Conservation (phyloP, 352 stramenopile species). For the Pythium sukuiense region DNA sequence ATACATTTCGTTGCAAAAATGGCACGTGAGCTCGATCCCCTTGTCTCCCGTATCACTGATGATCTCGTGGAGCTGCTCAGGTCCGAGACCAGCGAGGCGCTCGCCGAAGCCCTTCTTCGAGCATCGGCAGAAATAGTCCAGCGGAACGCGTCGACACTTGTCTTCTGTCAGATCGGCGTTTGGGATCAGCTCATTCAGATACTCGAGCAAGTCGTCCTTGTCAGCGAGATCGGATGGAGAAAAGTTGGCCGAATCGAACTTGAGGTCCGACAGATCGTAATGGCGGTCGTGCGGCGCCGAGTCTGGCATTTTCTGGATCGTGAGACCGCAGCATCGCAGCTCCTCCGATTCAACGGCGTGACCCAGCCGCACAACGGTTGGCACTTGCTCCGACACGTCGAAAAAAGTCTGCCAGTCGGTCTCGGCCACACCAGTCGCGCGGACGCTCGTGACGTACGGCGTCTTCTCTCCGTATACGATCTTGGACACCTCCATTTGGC, state of each 20-base stretch:
- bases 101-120: slow-evolving; percentile 67
- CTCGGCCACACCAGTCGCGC: slow-evolving; percentile 59
- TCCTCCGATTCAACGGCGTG: slow-evolving; percentile 49
- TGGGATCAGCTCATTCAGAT: slow-evolving; percentile 77
- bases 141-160: slow-evolving; percentile 53
- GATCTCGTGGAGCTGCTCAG: slow-evolving; percentile 48
- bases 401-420: slow-evolving; percentile 84
- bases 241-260: slow-evolving; percentile 54
- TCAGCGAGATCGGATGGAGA: slow-evolving; percentile 45
- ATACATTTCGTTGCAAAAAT: slow-evolving; percentile 86
- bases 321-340: slow-evolving; percentile 66
- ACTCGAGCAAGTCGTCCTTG: slow-evolving; percentile 60
- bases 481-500: slow-evolving; percentile 76
- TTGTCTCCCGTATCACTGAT: slow-evolving; percentile 45
- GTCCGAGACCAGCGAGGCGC: slow-evolving; percentile 53
- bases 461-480: slow-evolving; percentile 72
- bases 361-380: slow-evolving; percentile 79
- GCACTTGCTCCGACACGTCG: slow-evolving; percentile 81
- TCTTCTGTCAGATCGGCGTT: slow-evolving; percentile 59
- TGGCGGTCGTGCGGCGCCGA: slow-evolving; percentile 45
- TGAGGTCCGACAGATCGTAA: slow-evolving; percentile 69
- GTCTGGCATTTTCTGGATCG: slow-evolving; percentile 82
- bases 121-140: slow-evolving; percentile 86
- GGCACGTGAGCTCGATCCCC: slow-evolving; percentile 73
- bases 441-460: slow-evolving; percentile 77